Evolutionary conservation across 2,329 filamentous ascomycete species (phyloP).

Genomic region (Pseudocercospora crystallina): DNA sequence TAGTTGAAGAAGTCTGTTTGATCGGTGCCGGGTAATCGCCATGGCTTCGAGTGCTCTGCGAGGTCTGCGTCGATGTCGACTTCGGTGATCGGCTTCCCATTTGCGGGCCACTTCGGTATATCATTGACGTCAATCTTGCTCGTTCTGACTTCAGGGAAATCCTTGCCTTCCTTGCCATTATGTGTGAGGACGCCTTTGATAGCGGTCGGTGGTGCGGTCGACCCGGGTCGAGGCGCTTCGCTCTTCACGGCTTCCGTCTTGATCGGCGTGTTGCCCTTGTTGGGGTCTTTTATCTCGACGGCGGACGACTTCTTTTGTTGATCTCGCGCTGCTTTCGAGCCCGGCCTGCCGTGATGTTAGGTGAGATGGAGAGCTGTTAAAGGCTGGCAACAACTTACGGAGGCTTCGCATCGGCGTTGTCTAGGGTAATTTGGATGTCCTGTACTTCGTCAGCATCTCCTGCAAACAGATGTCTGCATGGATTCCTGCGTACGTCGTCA

Average conservation of each 20-base stretch:
- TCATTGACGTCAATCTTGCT: conserved; percentile 83
- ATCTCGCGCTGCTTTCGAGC: conserved; percentile 21
- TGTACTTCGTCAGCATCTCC: conserved; percentile 25
- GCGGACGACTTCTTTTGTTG: conserved; percentile 16
- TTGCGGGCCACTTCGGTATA: conserved; percentile 68
- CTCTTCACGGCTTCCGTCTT: conserved; percentile 11
- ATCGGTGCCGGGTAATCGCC: conserved; percentile 91
- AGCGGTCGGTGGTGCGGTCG: conserved; percentile 25
- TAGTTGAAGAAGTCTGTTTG: conserved; percentile 99
- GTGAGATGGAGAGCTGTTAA: not conserved
- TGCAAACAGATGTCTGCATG: not conserved
- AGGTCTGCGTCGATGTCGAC: conserved; percentile 55
- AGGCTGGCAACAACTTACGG: conserved; percentile 16
- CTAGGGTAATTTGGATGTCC: conserved; percentile 55
- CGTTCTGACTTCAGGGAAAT: conserved; percentile 65
- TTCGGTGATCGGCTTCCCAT: conserved; percentile 70
- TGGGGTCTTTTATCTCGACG: conserved; percentile 14
- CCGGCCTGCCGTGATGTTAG: conserved; percentile 9
- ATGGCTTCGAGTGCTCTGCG: conserved; percentile 79
- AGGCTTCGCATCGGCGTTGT: conserved; percentile 32
- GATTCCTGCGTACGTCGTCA: conserved; percentile 35
- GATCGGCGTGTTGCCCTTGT: conserved; percentile 17
- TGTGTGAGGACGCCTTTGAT: conserved; percentile 40
- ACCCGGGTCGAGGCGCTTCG: conserved; percentile 17
- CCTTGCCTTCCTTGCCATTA: conserved; percentile 56